Conservation (phyloP, 2,329 filamentous ascomycete genomes). For the Whalleya microplaca region DNA sequence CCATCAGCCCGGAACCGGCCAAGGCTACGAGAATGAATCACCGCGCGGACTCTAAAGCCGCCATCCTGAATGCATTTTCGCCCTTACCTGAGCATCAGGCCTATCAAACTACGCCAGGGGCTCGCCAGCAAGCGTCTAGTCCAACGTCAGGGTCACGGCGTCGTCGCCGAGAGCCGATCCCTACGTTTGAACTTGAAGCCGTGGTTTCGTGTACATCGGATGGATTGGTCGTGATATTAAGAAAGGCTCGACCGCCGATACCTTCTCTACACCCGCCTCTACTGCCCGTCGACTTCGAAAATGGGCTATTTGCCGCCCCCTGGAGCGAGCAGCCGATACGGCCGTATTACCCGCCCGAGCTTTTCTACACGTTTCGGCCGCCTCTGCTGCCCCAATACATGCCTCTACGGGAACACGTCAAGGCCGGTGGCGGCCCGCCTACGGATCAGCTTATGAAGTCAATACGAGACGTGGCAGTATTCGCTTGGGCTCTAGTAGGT, state of each 20-base stretch:
- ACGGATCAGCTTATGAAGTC: conserved; percentile 72
- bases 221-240: conserved; percentile 79
- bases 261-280: conserved; percentile 58
- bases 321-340: conserved; percentile 73
- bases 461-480: conserved; percentile 85
- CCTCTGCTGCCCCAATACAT: conserved; percentile 49
- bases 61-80: not conserved
- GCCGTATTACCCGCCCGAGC: conserved; percentile 47
- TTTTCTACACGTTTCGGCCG: conserved; percentile 48
- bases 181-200: conserved; percentile 75
- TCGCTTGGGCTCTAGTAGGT: conserved; percentile 80
- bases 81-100: conserved; percentile 23
- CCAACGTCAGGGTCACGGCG: conserved; percentile 8
- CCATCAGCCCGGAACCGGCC: conserved; percentile 36
- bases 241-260: conserved; percentile 72
- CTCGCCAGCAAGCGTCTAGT: conserved; percentile 13
- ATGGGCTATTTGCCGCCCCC: conserved; percentile 77
- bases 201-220: conserved; percentile 93
- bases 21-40: conserved; percentile 32
- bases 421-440: conserved; percentile 56
- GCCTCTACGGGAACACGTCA: conserved; percentile 48
- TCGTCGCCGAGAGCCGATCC: conserved; percentile 37
- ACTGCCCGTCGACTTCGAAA: conserved; percentile 52
- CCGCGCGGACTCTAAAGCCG: conserved; percentile 1
- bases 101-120: conserved; percentile 30